Evolutionary conservation across 1,139 yeast genomes (phyloP), one percentile per base, ranked within the genome.

Genomic region (Eremothecium gossypii): DNA sequence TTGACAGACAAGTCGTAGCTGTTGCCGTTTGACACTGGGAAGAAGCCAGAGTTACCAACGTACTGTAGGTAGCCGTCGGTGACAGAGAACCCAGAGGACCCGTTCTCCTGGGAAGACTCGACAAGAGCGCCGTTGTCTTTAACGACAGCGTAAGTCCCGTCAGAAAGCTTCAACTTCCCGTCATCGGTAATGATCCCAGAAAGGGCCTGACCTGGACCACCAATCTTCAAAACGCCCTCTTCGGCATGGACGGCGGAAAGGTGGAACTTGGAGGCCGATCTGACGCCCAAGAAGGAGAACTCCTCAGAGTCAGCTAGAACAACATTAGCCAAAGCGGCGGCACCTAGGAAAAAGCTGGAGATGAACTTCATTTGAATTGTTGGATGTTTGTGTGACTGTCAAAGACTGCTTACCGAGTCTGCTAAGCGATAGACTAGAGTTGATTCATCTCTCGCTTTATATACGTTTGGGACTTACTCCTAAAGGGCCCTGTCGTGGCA

Each of bases 231-330:
- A 29, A 52, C 44, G 31, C 54, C 55, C 26, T 45, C 45, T 9
- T 40, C 31, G 7, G 37, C 44, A 40, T 40, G 41, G n/a, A 48
- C 50, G 14, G 49, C 39, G 31, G 55, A 40, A 48, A 54, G 54
- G 46, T 64, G 67, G 46, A 58, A 51, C 17, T 44, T 46, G 30
- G 66, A 52, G 34, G 64, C 66, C 33, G 67, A 62, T 44, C 57
- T 53, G 46, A 64, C 56, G 33, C 55, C 45, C 11, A 63, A 30
- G 40, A 60, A 43, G 39, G 60, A 59, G 45, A 65, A 64, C n/a
- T 51, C 40, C 36, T 57, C 58, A 23, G 67, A 61, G 50, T 61
- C 66, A 30, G 66, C 66, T 4, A 27, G 30, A 27, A 44, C 42
- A 2, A 42, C 30, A 29, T 42, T 40, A 33, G 49, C 46, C n/a